These are phyloP conservation scores for Starmerella vaccinii DNA, from an alignment of 805 yeast genomes.

Conservation along the genomic window DNA sequence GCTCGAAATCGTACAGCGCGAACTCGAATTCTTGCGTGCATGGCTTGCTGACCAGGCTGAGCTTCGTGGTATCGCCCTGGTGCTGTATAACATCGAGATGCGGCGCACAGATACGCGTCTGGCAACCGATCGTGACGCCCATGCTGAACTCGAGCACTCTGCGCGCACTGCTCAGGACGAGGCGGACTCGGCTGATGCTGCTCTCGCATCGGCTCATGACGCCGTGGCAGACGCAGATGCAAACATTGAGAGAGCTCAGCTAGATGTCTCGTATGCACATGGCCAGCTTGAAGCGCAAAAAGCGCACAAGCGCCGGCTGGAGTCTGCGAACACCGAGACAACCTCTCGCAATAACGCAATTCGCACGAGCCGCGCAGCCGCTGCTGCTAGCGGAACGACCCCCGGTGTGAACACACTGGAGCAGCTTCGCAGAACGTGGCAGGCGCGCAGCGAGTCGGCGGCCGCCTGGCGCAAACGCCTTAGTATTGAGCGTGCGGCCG, in stretches of 20 bases:
- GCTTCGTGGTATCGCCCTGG: slow-evolving; percentile 63
- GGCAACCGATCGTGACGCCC: slow-evolving; percentile 5
- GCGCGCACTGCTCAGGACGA: slow-evolving; percentile 6
- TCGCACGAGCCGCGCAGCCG: neutral
- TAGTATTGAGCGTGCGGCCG: neutral
- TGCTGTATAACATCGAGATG: slow-evolving; percentile 61
- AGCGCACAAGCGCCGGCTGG: neutral
- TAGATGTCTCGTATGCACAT: neutral
- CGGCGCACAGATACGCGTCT: slow-evolving; percentile 9
- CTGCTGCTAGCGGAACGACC: neutral
- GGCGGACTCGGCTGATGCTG: slow-evolving; percentile 5
- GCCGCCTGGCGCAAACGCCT: neutral
- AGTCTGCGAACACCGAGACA: neutral
- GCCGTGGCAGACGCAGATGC: slow-evolving; percentile 16
- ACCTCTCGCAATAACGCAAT: neutral
- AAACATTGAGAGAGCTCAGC: neutral
- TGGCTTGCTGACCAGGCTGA: slow-evolving; percentile 58
- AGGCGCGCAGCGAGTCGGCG: neutral
- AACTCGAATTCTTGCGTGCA: slow-evolving; percentile 60
- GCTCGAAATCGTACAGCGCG: slow-evolving; percentile 67
- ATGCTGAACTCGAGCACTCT: slow-evolving; percentile 8
- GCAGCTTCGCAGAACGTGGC: neutral
- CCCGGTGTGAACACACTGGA: neutral
- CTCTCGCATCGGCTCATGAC: slow-evolving; percentile 4
- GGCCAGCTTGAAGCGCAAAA: slow-evolving; percentile 10